Base-by-base conservation (phyloP, 2,329 filamentous ascomycete genomes). In the Fusarium foetens region DNA sequence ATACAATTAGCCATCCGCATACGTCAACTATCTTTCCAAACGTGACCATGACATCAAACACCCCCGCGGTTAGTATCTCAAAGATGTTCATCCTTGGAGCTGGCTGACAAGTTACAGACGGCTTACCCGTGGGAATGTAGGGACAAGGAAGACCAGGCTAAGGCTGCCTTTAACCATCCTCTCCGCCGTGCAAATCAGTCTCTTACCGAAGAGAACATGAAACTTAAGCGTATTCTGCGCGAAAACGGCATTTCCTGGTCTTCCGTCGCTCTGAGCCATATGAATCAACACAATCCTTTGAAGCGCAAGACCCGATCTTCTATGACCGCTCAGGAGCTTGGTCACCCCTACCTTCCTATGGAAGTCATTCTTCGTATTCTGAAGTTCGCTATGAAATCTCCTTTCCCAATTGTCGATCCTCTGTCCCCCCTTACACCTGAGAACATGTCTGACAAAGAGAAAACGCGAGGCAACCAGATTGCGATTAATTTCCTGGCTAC, bases 291-390 rank as follows among this genome's bases (percentile, higher is more conserved):
- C n/a, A 76, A 79, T 36, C 78, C 79, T 17, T 75, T 74, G 31
- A 75, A 75, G 52, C 80, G 80, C 64, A 81, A 82, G 71, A 81
- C 78, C 67, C 70, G 76, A 33, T 78, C 80, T 43, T 79, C 78
- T 53, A 73, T 73, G 63, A 71, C 74, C 19, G 74, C 77, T 11
- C 72, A 75, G 62, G 77, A 81, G 35, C 71, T 76, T 35, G 71
- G 78, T 49, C 71, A 75, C n/a, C 86, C 85, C 2, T 80, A 83
- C 43, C 80, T 89, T 16, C 87, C 88, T 2, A 83, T 83, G 33
- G 88, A 89, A 77, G 82, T 89, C 48, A 81, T 87, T 57, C 77
- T 89, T 31, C 82, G 83, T 38, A 85, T 90, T 55, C 80, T 89
- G 51, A 83, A 84, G 45, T 87, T 85, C 72, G 84, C 87, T 33